phyloP scores from a whole-genome alignment of 306 rosid species.

The Macrotyloma uniflorum region DNA sequence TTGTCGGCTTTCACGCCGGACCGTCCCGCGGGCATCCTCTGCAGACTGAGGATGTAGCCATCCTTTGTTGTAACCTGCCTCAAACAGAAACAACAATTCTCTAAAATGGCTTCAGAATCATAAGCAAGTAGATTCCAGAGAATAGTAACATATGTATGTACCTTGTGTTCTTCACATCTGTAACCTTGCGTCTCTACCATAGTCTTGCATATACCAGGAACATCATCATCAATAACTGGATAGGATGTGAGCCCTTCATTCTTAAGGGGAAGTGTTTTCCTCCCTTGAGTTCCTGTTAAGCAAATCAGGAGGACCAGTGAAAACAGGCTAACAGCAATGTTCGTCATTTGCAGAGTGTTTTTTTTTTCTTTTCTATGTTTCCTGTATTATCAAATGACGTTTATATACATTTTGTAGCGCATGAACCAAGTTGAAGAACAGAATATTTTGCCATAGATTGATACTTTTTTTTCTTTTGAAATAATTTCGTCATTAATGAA shows the following conservation, averaged over 20 bases:
- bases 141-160: background rate
- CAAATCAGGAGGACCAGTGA: conserved; percentile 25
- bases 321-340: conserved; percentile 1
- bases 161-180: conserved; percentile 68
- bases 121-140: background rate
- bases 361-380: background rate
- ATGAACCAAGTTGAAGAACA: background rate
- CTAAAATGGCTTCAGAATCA: background rate
- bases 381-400: background rate
- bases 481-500: too few species aligned
- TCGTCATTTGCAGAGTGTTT: background rate
- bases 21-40: conserved; percentile 57
- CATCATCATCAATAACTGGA: background rate
- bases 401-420: background rate
- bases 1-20: conserved; percentile 43
- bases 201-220: conserved; percentile 60
- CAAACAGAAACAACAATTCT: background rate
- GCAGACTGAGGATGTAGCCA: conserved; percentile 68
- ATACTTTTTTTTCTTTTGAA: too few species aligned
- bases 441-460: too few species aligned
- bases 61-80: conserved; percentile 62
- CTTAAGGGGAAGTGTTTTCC: conserved; percentile 18
- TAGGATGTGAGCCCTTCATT: conserved; percentile 24
- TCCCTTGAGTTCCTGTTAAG: conserved; percentile 32
- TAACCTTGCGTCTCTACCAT: conserved; percentile 66